Base-by-base conservation (phyloP, 75 land plant genomes). In the Gnetum montanum region DNA sequence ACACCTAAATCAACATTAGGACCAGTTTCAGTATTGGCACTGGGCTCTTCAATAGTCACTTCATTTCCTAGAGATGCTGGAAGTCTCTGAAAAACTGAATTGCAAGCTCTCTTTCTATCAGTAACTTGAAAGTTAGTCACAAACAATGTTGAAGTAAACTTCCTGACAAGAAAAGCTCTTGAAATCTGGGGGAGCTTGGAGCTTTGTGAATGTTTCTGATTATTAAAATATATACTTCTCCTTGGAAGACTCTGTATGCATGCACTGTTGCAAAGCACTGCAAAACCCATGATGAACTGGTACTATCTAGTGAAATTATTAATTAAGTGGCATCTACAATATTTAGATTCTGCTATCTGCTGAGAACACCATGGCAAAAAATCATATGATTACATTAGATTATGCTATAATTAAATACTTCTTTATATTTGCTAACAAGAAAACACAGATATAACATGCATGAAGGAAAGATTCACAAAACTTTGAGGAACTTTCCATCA, bases 1-100 rank as follows among this genome's bases (percentile, higher is more conserved):
- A 54, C 2, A 24, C 16, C 49, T 54, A 29, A 64, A 55, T 8
- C 33, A 30, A 64, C 46, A 31, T 35, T 66, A 20, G 61, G 58
- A 46, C 29, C 66, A 22, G 30, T 34, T 46, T 47, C 43, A 31
- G 38, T 54, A 31, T 72, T 50, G 28, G 69, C 22, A 62, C 61
- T 71, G 19, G 73, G 30, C 18, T 76, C 78, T 50, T 72, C 74
- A 0, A 70, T 50, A 1, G 68, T 54, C 49, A 76, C 80, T 59
- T 80, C 80, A 57, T 71, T 65, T 22, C 71, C 84, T 29, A 67
- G 36, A 31, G 88, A 79, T 24, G 76, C 65, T 43, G 58, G 24
- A 57, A 57, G 15, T 33, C 55, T 53, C 6, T 53, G 34, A 10
- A 22, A 31, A 31, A 53, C 11, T 53, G 23, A 53, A 3, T 25